Evolutionary conservation across 225 moss, liverwort and hornwort species (phyloP).

Genomic region (Polytrichum commune): DNA sequence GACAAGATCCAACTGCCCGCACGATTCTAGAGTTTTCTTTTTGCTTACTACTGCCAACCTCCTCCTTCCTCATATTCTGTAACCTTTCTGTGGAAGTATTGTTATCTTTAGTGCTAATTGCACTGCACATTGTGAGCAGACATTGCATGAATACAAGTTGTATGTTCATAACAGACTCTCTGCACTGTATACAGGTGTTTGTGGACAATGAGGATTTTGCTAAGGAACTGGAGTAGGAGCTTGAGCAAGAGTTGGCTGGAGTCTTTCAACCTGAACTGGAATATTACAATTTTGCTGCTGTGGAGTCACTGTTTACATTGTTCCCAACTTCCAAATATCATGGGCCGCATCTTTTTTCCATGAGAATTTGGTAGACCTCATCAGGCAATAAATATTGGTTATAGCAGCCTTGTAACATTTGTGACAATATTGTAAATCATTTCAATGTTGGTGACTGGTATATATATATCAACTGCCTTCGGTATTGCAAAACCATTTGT

Average conservation of each 20-base stretch:
- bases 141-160: neutral
- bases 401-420: slow-evolving; percentile 23
- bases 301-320: neutral
- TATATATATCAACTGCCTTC: slow-evolving; percentile 7
- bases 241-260: neutral
- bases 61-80: neutral
- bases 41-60: neutral
- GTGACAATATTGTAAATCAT: slow-evolving; percentile 42
- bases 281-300: neutral
- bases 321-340: neutral
- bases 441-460: slow-evolving; percentile 23
- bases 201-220: slow-evolving; percentile 87
- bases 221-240: slow-evolving; percentile 70
- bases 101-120: neutral
- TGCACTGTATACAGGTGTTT: slow-evolving; percentile 54
- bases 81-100: neutral
- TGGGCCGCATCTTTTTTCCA: neutral
- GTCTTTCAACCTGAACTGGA: neutral
- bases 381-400: neutral
- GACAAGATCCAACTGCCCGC: neutral
- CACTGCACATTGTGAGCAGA: too few relatives aligned
- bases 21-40: neutral
- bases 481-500: slow-evolving; percentile 1
- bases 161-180: neutral
- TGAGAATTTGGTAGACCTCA: neutral